phyloP scores from a whole-genome alignment of 2,329 filamentous ascomycete genomes.

The Verticillium isaacii region DNA sequence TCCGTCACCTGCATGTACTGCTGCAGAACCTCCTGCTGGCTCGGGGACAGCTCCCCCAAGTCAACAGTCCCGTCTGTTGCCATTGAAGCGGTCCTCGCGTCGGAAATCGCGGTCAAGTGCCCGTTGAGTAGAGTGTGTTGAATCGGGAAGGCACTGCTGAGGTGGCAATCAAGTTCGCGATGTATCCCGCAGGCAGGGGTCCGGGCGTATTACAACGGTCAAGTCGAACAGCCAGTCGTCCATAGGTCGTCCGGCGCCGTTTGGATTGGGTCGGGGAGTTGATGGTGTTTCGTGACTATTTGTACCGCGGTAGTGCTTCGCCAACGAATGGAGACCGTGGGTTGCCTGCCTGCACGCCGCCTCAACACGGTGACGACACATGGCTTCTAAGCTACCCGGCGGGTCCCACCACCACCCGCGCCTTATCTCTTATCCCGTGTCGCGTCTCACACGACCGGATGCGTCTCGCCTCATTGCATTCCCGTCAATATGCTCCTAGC shows the following conservation, averaged over 20 bases:
- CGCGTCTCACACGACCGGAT: neutral
- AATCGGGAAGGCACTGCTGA: neutral
- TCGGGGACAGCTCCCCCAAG: constrained; percentile 65
- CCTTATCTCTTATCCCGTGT: neutral
- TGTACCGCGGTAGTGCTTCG: neutral
- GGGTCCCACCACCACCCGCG: neutral
- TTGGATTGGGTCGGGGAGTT: too few species aligned
- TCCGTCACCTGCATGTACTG: constrained; percentile 87
- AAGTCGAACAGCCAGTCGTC: neutral
- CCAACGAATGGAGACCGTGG: neutral
- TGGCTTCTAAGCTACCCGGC: neutral
- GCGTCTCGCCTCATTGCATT: neutral
- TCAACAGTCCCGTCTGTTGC: constrained; percentile 46
- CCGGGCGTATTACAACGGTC: neutral
- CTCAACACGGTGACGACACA: neutral
- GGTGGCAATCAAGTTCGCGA: neutral
- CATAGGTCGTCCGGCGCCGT: too few species aligned
- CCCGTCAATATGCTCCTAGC: neutral
- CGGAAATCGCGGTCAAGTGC: neutral
- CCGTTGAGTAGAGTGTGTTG: too few species aligned
- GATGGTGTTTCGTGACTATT: too few species aligned
- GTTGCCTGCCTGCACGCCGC: neutral
- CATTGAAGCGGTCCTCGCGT: constrained; percentile 18
- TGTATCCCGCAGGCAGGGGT: neutral
- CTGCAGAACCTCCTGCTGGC: constrained; percentile 78